A percentile compares a stretch with the other conserved stretches of the same genome.
These are phyloP conservation scores for Saccharomycopsis malanga DNA, from an alignment of 805 yeast genomes.

Conservation along the genomic window DNA sequence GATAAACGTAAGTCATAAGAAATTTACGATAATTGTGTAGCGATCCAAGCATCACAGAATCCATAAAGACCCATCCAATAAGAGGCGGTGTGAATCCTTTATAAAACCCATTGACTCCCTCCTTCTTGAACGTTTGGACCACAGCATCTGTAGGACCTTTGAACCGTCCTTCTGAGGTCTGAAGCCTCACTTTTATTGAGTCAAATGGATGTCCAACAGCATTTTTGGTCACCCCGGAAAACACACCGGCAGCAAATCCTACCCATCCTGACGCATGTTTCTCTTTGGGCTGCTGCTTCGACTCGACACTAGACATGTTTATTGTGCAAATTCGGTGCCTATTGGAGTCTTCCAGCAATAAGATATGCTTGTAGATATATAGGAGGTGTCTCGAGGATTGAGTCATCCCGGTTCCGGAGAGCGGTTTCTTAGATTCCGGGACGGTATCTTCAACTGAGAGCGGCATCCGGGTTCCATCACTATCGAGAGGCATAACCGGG, in stretches of 20 bases:
- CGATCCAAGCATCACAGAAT: slow-evolving; percentile 83
- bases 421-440: too few relatives aligned
- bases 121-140: slow-evolving; percentile 58
- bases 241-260: slow-evolving; percentile 85
- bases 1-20: slow-evolving; percentile 56
- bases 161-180: slow-evolving; percentile 64
- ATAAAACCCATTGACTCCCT: slow-evolving; percentile 75
- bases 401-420: too few relatives aligned
- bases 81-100: slow-evolving; percentile 91
- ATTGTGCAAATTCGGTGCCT: not conserved
- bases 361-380: not conserved
- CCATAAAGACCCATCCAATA: slow-evolving; percentile 93
- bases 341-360: not conserved
- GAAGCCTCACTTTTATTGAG: slow-evolving; percentile 80
- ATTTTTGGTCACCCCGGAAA: slow-evolving; percentile 80
- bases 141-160: slow-evolving; percentile 81
- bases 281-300: not conserved
- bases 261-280: slow-evolving; percentile 32
- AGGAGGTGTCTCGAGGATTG: too few relatives aligned
- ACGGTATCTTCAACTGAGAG: too few relatives aligned
- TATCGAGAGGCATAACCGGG: too few relatives aligned
- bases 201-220: slow-evolving; percentile 93
- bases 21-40: slow-evolving; percentile 68
- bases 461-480: too few relatives aligned
- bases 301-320: not conserved